Base-by-base conservation (phyloP, 2,329 filamentous ascomycete species). In the Cordyceps farinosa region DNA sequence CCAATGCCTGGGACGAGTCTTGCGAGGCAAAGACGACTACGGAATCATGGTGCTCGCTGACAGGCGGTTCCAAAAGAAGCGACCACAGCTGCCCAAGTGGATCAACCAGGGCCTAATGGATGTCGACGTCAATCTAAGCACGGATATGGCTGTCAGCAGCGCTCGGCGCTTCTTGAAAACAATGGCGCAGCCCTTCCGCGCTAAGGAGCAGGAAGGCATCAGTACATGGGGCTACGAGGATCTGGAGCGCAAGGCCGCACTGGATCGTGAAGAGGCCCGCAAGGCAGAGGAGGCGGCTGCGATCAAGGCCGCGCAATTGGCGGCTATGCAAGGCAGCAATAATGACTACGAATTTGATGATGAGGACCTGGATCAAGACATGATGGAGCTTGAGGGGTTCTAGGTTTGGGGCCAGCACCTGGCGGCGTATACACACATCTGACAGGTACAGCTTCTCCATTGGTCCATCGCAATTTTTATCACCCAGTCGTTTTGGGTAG, bases 21-120 rank as follows among this genome's bases (percentile, higher is more conserved):
- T 99, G 66, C 85, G 95, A 70, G 95, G 95, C 30, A 99, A 99
- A 75, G 96, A 99, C 73, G 95, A 99, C 76, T 99, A 99, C 75
- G 95, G 95, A n/a, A 91, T 99, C 80, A 99, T 99, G 95, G 94
- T 99, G 5, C 82, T 99, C 34, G 95, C 96, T 2, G 95, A 99
- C 75, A 88, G 91, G 48, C 87, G 95, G 22, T 99, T 97, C 76
- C 89, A 92, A 73, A 96, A 95, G 79, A 98, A 98, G 78, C 84
- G 92, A 44, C 82, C 77, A 3, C 96, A 99, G 77, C 81, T 99
- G 34, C 95, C 95, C 11, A 97, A 97, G 74, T 99, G 95, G 95
- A 99, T 99, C 72, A 90, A 89, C 66, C 90, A 96, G 72, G 92
- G 90, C 3, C 83, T 99, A 65, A 81, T 90, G 38, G 92, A 97